Evolutionary conservation across 192 early-diverging fungal genomes (phyloP).

Genomic region (Rhizophagus clarus): DNA sequence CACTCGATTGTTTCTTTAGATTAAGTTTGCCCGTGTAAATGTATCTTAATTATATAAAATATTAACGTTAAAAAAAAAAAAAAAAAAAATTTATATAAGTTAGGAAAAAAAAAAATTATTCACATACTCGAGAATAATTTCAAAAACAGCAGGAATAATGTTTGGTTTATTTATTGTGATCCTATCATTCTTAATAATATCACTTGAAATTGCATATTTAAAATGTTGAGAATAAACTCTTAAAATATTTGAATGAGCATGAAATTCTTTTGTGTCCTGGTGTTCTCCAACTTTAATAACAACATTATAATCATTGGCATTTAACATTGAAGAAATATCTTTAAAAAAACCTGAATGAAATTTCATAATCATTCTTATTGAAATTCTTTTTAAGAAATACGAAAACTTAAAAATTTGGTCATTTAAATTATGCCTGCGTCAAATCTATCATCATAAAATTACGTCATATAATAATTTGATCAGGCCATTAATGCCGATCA

Average conservation of each 20-base stretch:
- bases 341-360: neutral
- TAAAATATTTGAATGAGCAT: constrained; percentile 21
- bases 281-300: constrained; percentile 14
- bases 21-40: constrained; percentile 10
- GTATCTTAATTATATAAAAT: neutral
- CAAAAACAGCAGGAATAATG: constrained; percentile 8
- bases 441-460: no score
- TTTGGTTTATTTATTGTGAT: constrained; percentile 13
- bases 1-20: neutral
- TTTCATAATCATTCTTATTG: no score
- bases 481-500: no score
- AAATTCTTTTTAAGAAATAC: no score
- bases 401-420: no score
- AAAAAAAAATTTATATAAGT: neutral
- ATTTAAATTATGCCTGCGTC: no score
- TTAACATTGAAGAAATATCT: neutral
- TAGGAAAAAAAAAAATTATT: no score
- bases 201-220: neutral
- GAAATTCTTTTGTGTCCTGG: neutral
- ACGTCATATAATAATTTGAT: no score
- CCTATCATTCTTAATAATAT: neutral
- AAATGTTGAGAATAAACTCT: constrained; percentile 3
- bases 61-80: neutral
- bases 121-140: neutral
- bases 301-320: constrained; percentile 15